phyloP scores from a whole-genome alignment of 108 stramenopile species.

The Pseudonitzschia pungens region DNA sequence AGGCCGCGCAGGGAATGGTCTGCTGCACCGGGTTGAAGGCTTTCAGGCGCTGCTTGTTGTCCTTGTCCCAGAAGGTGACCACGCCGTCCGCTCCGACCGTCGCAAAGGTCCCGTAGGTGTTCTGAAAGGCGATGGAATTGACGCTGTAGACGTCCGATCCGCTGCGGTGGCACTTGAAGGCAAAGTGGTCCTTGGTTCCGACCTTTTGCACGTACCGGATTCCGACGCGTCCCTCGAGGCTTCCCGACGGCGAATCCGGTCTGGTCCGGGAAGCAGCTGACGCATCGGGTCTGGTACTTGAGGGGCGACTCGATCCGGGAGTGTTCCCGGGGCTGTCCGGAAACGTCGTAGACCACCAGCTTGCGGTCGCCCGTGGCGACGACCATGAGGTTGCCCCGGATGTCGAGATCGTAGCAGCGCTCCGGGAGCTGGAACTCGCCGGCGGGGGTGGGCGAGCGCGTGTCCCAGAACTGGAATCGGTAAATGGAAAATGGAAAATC shows the following conservation, averaged over 20 bases:
- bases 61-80: conserved; percentile 97
- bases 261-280: conserved; percentile 82
- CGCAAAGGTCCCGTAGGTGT: conserved; percentile 84
- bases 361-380: conserved; percentile 84
- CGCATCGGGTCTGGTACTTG: conserved; percentile 86
- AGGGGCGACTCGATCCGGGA: conserved; percentile 80
- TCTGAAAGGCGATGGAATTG: conserved; percentile 91
- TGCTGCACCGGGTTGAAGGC: conserved; percentile 69
- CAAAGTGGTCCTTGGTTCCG: conserved; percentile 84
- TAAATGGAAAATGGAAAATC: too few species aligned
- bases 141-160: conserved; percentile 77
- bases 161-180: conserved; percentile 97
- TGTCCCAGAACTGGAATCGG: conserved; percentile 93
- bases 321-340: conserved; percentile 66
- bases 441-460: conserved; percentile 74
- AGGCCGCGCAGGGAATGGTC: conserved; percentile 77
- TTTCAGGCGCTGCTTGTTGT: conserved; percentile 88
- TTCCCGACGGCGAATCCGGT: conserved; percentile 94
- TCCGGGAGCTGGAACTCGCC: conserved; percentile 78
- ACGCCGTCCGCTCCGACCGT: conserved; percentile 90
- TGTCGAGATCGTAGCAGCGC: conserved; percentile 85
- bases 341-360: conserved; percentile 78
- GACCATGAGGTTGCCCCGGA: conserved; percentile 74
- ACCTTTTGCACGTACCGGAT: conserved; percentile 93
- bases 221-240: conserved; percentile 96